Conservation (phyloP, 2,329 filamentous ascomycete genomes). For the Chalaropsis thielavioides region DNA sequence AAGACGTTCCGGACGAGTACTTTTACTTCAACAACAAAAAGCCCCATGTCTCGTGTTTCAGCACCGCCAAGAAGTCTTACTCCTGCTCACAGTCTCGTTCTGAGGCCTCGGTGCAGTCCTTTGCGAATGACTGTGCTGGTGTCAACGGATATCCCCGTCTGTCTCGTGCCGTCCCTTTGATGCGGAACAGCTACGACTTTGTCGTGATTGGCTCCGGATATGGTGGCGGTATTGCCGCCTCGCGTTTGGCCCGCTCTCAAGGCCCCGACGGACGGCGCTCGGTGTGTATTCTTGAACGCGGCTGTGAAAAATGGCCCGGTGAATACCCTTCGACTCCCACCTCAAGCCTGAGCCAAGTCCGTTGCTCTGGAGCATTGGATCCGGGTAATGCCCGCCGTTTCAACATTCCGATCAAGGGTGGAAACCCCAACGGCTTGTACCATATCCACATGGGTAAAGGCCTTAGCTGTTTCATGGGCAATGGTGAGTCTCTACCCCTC, state of each 20-base stretch:
- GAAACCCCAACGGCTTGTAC: slow-evolving; percentile 46
- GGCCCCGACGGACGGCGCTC: slow-evolving; percentile 29
- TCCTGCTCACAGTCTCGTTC: slow-evolving; percentile 14
- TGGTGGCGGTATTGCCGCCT: slow-evolving; percentile 51
- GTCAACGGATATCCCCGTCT: slow-evolving; percentile 27
- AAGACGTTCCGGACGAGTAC: slow-evolving; percentile 10
- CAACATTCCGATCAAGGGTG: slow-evolving; percentile 32
- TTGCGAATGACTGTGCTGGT: slow-evolving; percentile 12
- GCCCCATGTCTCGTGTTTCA: slow-evolving; percentile 5
- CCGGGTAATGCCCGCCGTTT: slow-evolving; percentile 26
- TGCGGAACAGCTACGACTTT: slow-evolving; percentile 45
- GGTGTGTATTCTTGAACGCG: slow-evolving; percentile 51
- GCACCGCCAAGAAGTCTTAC: slow-evolving; percentile 11
- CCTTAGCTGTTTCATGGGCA: slow-evolving; percentile 46
- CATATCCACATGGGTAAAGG: slow-evolving; percentile 49
- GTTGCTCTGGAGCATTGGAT: slow-evolving; percentile 40
- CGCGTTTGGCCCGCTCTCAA: slow-evolving; percentile 41
- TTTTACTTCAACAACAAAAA: slow-evolving; percentile 13
- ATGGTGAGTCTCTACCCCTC: slow-evolving; percentile 30
- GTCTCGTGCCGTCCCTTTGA: slow-evolving; percentile 41
- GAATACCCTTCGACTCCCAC: slow-evolving; percentile 41
- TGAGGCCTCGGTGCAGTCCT: slow-evolving; percentile 15
- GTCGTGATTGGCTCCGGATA: slow-evolving; percentile 57
- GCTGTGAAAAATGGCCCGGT: slow-evolving; percentile 51
- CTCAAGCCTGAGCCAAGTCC: slow-evolving; percentile 38